Conservation (phyloP, 2,329 filamentous ascomycete genomes). For the Ascochyta koolunga region DNA sequence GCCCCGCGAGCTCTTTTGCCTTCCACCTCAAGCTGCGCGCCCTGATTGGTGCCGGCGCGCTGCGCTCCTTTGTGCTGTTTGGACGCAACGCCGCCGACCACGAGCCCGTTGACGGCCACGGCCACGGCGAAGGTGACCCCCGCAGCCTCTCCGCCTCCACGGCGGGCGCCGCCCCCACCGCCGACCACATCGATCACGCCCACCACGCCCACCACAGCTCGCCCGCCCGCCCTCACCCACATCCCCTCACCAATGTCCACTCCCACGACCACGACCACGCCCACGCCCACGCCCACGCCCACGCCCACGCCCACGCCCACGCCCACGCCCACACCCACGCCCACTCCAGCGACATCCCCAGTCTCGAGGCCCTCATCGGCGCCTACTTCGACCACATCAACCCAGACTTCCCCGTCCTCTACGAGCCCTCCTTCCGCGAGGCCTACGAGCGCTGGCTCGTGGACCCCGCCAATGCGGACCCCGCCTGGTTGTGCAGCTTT, state of each 20-base stretch:
- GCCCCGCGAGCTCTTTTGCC: constrained; percentile 50
- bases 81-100: constrained; percentile 49
- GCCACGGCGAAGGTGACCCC: background rate
- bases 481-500: constrained; percentile 51
- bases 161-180: constrained; percentile 27
- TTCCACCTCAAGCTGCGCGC: constrained; percentile 52
- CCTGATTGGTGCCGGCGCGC: constrained; percentile 43
- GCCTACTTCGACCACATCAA: constrained; percentile 53
- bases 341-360: constrained; percentile 21
- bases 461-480: constrained; percentile 42
- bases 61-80: constrained; percentile 50
- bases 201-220: constrained; percentile 30
- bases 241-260: background rate
- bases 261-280: background rate
- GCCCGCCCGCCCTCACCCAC: constrained; percentile 14
- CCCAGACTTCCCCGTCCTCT: constrained; percentile 51
- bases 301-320: constrained; percentile 1
- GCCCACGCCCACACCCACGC: constrained; percentile 9
- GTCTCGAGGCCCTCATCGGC: constrained; percentile 46
- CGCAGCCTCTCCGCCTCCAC: constrained; percentile 23
- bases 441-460: constrained; percentile 47
- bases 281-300: background rate
- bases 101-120: constrained; percentile 19
- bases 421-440: constrained; percentile 53
- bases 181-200: constrained; percentile 9